Evolutionary conservation across 768 basidiomycete genomes (phyloP), one percentile per base, ranked within the genome.

Genomic region (Tricholomella constricta): DNA sequence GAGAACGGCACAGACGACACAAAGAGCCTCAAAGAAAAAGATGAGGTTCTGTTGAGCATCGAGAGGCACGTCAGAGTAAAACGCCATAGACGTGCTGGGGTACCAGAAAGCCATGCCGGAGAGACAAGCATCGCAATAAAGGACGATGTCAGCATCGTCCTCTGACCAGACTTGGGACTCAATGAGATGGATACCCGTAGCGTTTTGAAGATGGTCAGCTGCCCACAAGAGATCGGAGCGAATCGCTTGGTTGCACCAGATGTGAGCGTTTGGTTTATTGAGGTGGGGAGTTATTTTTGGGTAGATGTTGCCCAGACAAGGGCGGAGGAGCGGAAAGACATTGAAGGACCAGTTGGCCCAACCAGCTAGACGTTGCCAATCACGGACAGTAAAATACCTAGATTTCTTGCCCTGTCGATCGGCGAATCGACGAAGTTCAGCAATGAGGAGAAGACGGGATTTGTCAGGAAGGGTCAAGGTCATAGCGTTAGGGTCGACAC

Each of bases 311-410:
- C 48, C 55, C 2, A 75, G 61, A 1, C 51, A 63, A 0, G 74
- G 76, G 0, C 61, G 49, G 0, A 72, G 47, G 0, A 69, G 53
- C 0, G 72, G 70, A 23, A 59, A 68, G 2, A 72, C 71, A 49
- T 77, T 75, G 25, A 77, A 60, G 0, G 55, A 44, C 75, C 76
- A 78, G 49, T 75, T 78, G 15, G 71, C 31, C 55, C 65, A 70
- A 0, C 76, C 75, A 4, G 65, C 65, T 0, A 76, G 47, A 0
- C 35, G 35, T 45, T 72, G 72, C 19, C 66, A 76, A 0, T 72
- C 61, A 0, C 54, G 57, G 45, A 45, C 29, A 6, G 6, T 29
- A 11, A 29, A 29, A 6, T 11, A 29, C 29, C 29, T 29, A 6
- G 29, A 29, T 11, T 29, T 29, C 6, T 6, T 29, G 0, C 59